Conservation (phyloP, 2,329 filamentous ascomycete genomes). For the Rutstroemia sp. region DNA sequence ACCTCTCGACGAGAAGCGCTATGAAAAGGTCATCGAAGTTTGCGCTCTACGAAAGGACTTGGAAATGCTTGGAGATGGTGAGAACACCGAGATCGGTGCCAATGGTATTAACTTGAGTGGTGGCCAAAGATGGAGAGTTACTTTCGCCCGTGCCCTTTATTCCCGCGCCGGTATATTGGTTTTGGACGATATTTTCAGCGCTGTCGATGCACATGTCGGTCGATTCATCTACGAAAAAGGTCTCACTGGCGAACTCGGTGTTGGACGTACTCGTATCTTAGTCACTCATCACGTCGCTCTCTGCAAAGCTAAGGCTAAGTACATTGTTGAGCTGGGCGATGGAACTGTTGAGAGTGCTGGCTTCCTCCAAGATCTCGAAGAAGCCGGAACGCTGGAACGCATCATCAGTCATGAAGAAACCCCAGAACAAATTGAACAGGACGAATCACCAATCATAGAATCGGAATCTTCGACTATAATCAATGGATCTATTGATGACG, state of each 20-base stretch:
- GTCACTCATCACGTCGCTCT: constrained; percentile 75
- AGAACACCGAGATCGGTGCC: constrained; percentile 73
- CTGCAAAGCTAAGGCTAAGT: constrained; percentile 63
- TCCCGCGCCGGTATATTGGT: constrained; percentile 69
- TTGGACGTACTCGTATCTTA: constrained; percentile 65
- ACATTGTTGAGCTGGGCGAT: constrained; percentile 64
- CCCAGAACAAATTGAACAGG: constrained; percentile 38
- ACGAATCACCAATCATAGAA: constrained; percentile 33
- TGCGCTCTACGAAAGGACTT: constrained; percentile 72
- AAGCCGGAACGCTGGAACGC: constrained; percentile 46
- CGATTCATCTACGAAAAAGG: constrained; percentile 73
- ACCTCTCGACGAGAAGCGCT: constrained; percentile 61
- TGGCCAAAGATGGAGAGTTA: constrained; percentile 77
- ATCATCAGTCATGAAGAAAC: constrained; percentile 51
- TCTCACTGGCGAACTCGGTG: constrained; percentile 61
- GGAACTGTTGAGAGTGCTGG: constrained; percentile 59
- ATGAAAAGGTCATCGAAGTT: constrained; percentile 60
- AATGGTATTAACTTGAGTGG: constrained; percentile 81
- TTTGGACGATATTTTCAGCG: constrained; percentile 76
- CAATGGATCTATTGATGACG: constrained; percentile 42
- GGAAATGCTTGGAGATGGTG: constrained; percentile 67
- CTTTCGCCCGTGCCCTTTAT: constrained; percentile 72
- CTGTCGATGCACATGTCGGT: constrained; percentile 75
- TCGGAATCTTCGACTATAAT: constrained; percentile 38
- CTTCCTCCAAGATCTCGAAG: constrained; percentile 54